phyloP scores from a whole-genome alignment of 345 rosid genomes.

The Combretum micranthum region DNA sequence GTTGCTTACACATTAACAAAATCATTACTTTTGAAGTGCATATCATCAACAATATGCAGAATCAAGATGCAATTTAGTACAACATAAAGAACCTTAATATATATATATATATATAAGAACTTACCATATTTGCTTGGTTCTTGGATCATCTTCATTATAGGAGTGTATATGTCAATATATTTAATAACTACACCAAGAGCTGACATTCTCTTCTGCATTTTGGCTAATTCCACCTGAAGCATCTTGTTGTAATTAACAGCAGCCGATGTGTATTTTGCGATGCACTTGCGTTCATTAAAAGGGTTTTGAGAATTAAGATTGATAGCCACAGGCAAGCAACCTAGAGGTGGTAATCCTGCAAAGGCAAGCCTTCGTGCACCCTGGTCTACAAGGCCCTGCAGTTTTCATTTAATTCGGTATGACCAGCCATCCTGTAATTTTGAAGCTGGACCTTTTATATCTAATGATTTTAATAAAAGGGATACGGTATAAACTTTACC shows the following conservation, averaged over 20 bases:
- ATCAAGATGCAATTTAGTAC: too few species aligned
- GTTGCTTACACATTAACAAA: too few species aligned
- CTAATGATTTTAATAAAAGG: too few species aligned
- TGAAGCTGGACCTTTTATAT: neutral
- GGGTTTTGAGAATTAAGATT: neutral
- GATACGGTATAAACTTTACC: too few species aligned
- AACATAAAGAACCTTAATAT: too few species aligned
- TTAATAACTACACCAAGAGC: neutral
- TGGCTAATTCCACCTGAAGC: conserved; percentile 5
- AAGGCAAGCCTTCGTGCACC: conserved; percentile 12
- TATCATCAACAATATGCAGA: too few species aligned
- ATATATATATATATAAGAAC: too few species aligned
- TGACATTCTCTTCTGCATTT: neutral
- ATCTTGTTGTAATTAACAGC: conserved; percentile 5
- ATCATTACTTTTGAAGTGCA: too few species aligned
- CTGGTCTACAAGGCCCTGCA: conserved; percentile 3
- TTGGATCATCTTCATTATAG: too few species aligned
- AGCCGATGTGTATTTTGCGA: neutral
- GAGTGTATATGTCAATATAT: neutral
- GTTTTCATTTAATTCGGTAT: neutral
- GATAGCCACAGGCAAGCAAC: conserved; percentile 9
- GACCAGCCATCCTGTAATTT: neutral
- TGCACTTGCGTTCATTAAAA: conserved; percentile 1
- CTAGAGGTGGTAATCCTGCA: conserved; percentile 9
- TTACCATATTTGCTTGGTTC: too few species aligned